Base-by-base conservation (phyloP, 2,329 filamentous ascomycete species). In the Pseudogymnoascus sp. region DNA sequence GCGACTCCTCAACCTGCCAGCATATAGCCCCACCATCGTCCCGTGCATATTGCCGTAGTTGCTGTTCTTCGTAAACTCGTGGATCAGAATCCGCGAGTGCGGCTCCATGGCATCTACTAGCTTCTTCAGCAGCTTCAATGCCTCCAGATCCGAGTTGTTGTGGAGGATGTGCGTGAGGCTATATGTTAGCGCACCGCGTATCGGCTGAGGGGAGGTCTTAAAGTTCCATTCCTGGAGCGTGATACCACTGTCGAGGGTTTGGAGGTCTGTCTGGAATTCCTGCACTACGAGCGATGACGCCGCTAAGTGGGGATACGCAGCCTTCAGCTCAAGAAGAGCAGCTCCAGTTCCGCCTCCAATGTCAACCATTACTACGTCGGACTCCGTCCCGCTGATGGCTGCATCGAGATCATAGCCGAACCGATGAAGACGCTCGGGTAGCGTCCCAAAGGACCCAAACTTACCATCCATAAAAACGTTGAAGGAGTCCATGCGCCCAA, bases 381-480 rank as follows among this genome's bases (percentile, higher is more conserved):
- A 66, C 10, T 68, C 38, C 2, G 61, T 60, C 6, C 68, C 62
- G 2, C 65, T 65, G 0, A 75, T 63, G 0, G 69, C 70, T 0
- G 64, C 53, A 8, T 69, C 68, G 2, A 76, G 64, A 46, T 76
- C 69, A 63, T 76, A 76, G 1, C 73, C 74, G 11, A 74, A 64
- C 1, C 63, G 46, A 5, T 68, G 66, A 46, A 72, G 65, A 1
- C 73, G 70, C 1, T 74, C 72, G 4, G 75, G 74, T 59, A 72
- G 71, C 1, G 68, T 75, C 5, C 69, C 68, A n/a, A 70, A 70
- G 26, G 72, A 75, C 28, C 71, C 66, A 35, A 76, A 76, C 60
- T 76, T 76, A 60, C 74, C 74, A 2, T 71, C 70, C 75, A 76
- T 76, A 64, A 76, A 76, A n/a, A 66, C 63, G 33, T 76, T 76